Conservation (phyloP, 306 rosid genomes). For the Gillenia trifoliata region DNA sequence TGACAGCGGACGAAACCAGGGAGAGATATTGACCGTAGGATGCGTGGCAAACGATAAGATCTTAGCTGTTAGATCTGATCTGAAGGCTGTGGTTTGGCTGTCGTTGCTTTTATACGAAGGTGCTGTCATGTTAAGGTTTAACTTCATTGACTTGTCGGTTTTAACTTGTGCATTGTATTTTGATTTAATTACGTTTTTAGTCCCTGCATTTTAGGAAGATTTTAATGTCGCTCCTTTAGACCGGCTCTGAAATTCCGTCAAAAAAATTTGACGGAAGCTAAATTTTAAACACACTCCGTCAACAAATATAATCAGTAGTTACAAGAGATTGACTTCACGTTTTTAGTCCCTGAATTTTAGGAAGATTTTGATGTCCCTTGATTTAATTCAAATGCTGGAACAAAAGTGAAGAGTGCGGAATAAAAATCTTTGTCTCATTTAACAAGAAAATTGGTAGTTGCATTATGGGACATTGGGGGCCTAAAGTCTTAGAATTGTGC, state of each 20-base stretch:
- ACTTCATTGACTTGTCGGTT: background rate
- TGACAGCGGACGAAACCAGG: background rate
- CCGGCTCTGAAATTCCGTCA: background rate
- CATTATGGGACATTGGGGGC: too few relatives aligned
- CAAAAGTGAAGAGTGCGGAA: too few relatives aligned
- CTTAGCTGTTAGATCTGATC: background rate
- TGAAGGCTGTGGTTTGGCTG: background rate
- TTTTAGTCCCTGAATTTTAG: too few relatives aligned
- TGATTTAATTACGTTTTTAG: background rate
- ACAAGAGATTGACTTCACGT: too few relatives aligned
- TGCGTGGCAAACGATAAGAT: background rate
- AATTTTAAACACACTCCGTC: too few relatives aligned
- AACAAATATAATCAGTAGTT: too few relatives aligned
- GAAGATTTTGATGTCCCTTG: too few relatives aligned
- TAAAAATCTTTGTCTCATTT: too few relatives aligned
- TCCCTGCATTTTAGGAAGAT: background rate
- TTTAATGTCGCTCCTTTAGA: background rate
- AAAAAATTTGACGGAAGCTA: too few relatives aligned
- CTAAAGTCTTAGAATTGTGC: too few relatives aligned
- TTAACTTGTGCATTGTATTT: background rate
- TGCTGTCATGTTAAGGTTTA: background rate
- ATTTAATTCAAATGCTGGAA: too few relatives aligned
- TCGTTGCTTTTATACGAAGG: background rate
- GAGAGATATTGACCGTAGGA: background rate
- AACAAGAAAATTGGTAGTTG: too few relatives aligned